These are phyloP conservation scores for Stenocarpella maydis DNA, from an alignment of 2,329 filamentous ascomycete genomes.

Conservation along the genomic window DNA sequence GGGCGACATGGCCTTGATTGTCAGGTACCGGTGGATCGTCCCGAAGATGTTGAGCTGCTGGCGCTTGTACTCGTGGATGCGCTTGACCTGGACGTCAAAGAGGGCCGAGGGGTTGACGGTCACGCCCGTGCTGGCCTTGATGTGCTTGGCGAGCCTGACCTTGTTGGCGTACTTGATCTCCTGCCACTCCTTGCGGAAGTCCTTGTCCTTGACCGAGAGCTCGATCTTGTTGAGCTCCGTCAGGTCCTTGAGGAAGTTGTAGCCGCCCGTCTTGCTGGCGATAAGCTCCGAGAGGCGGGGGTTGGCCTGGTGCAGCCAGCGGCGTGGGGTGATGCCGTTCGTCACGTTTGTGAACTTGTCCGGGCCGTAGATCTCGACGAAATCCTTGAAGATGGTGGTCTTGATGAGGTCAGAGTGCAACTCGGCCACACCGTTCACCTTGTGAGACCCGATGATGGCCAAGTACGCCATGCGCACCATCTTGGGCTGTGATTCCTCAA, in stretches of 20 bases:
- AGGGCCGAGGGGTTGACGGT: conserved; percentile 86
- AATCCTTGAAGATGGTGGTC: conserved; percentile 99
- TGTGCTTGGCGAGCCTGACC: conserved; percentile 87
- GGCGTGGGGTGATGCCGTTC: conserved; percentile 93
- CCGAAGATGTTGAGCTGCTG: conserved; percentile 99
- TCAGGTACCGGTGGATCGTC: conserved; percentile 92
- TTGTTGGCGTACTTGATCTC: conserved; percentile 99
- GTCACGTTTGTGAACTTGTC: conserved; percentile 99
- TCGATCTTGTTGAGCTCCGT: conserved; percentile 88
- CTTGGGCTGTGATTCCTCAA: conserved; percentile 95
- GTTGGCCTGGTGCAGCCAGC: conserved; percentile 98
- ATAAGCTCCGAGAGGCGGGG: conserved; percentile 91
- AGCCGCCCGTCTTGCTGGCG: conserved; percentile 83
- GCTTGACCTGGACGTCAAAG: conserved; percentile 98
- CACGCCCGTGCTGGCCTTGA: conserved; percentile 81
- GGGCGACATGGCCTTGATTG: conserved; percentile 83
- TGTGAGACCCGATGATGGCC: conserved; percentile 96
- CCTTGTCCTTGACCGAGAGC: conserved; percentile 81
- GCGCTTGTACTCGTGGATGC: conserved; percentile 99
- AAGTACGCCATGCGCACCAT: conserved; percentile 98
- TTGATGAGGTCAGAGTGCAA: conserved; percentile 97
- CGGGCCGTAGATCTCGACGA: conserved; percentile 90
- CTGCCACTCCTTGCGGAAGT: conserved; percentile 92
- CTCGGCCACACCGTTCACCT: conserved; percentile 98
- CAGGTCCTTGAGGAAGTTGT: conserved; percentile 89